phyloP scores from a whole-genome alignment of 108 stramenopile genomes.

The Nitzschia sp. region DNA sequence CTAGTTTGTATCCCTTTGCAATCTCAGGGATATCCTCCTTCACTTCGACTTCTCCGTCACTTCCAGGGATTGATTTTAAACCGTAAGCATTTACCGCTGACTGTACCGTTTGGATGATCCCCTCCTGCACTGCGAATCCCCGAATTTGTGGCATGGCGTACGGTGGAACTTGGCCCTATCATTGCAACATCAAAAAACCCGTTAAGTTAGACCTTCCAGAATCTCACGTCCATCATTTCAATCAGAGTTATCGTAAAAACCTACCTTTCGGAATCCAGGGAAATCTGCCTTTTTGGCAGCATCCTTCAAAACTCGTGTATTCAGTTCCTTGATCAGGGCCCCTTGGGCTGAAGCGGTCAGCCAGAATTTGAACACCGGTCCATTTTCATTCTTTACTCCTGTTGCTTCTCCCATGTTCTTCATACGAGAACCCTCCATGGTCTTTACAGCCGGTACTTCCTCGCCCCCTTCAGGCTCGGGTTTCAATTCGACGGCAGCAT shows the following conservation, averaged over 20 bases:
- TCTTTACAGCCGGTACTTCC: slow-evolving; percentile 53
- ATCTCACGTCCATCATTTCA: too few relatives aligned
- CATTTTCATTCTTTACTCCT: slow-evolving; percentile 41
- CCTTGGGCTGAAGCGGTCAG: slow-evolving; percentile 60
- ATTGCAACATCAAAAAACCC: too few relatives aligned
- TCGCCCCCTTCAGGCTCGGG: slow-evolving; percentile 85
- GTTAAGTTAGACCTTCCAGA: too few relatives aligned
- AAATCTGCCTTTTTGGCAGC: slow-evolving; percentile 82
- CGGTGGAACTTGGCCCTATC: slow-evolving; percentile 75
- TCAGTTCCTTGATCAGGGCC: slow-evolving; percentile 56
- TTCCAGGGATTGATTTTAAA: slow-evolving; percentile 62
- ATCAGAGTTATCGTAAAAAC: not conserved
- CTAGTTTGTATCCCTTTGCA: slow-evolving; percentile 74
- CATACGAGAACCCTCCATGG: slow-evolving; percentile 61
- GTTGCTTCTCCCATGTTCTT: slow-evolving; percentile 68
- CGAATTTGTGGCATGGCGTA: slow-evolving; percentile 86
- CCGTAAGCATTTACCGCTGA: slow-evolving; percentile 76
- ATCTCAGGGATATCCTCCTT: slow-evolving; percentile 74
- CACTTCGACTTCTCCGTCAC: slow-evolving; percentile 55
- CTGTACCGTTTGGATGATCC: slow-evolving; percentile 76
- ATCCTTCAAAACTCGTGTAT: slow-evolving; percentile 71
- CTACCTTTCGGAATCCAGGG: slow-evolving; percentile 82
- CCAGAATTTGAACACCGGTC: slow-evolving; percentile 73
- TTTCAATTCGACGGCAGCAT: slow-evolving; percentile 39
- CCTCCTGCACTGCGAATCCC: slow-evolving; percentile 78